These are phyloP conservation scores for Perilla frutescens DNA, from an alignment of 257 asterid species.

Conservation along the genomic window DNA sequence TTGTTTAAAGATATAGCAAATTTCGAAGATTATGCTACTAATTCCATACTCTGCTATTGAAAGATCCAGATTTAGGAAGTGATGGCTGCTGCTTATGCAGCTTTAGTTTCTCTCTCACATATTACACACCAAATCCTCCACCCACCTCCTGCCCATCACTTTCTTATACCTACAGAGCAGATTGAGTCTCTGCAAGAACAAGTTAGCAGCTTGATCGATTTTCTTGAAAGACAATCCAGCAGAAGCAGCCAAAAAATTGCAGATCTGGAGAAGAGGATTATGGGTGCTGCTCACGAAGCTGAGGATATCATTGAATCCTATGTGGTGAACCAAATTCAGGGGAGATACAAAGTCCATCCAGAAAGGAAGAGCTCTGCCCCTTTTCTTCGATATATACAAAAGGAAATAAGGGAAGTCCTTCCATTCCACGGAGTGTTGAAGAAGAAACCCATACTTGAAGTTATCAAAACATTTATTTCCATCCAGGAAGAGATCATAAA, in stretches of 20 bases:
- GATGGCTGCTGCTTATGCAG: constrained; percentile 29
- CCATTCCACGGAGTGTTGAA: no score
- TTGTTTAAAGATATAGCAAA: no score
- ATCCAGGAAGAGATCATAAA: constrained; percentile 1
- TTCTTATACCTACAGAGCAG: not conserved
- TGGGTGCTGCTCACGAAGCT: constrained; percentile 24
- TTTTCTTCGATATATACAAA: no score
- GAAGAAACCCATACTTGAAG: not conserved
- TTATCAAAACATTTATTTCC: not conserved
- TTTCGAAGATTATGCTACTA: no score
- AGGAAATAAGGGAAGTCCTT: no score
- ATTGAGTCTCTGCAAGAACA: constrained; percentile 4
- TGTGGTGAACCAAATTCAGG: not conserved
- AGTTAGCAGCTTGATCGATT: not conserved
- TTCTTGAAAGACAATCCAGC: constrained; percentile 18
- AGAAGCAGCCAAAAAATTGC: constrained; percentile 2
- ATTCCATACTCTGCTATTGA: no score
- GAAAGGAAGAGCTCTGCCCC: not conserved
- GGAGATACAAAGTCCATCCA: not conserved
- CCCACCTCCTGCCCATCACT: not conserved
- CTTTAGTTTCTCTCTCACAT: constrained; percentile 36
- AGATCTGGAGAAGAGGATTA: constrained; percentile 20
- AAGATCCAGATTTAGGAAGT: no score
- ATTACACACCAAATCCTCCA: constrained; percentile 13
- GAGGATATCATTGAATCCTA: constrained; percentile 32